These are phyloP conservation scores for Lactarius deliciosus DNA, from an alignment of 768 basidiomycete genomes.

Conservation along the genomic window DNA sequence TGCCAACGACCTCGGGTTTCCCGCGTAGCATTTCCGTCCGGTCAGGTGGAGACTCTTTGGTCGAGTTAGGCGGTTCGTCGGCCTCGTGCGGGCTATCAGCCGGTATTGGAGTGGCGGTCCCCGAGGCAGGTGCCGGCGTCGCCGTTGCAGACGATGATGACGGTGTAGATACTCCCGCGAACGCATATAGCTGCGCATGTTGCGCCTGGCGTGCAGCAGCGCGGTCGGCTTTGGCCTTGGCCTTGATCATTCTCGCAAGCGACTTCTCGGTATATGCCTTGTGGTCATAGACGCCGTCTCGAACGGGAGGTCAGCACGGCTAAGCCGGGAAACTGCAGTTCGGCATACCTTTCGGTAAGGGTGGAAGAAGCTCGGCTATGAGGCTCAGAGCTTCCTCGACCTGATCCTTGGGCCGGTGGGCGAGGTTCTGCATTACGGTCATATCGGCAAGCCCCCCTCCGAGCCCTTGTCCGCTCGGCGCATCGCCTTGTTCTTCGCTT, in stretches of 20 bases:
- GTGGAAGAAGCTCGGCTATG: slow-evolving; percentile 89
- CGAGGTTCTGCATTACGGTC: slow-evolving; percentile 97
- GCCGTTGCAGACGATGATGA: slow-evolving; percentile 26
- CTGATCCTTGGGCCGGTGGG: slow-evolving; percentile 95
- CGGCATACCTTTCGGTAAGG: slow-evolving; percentile 79
- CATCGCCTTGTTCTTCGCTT: slow-evolving; percentile 60
- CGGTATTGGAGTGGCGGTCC: slow-evolving; percentile 38
- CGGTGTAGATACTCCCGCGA: slow-evolving; percentile 13
- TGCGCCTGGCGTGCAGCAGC: slow-evolving; percentile 61
- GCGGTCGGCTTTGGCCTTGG: slow-evolving; percentile 80
- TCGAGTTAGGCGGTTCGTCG: slow-evolving; percentile 18
- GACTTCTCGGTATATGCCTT: slow-evolving; percentile 88
- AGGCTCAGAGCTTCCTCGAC: slow-evolving; percentile 91
- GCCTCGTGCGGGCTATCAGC: slow-evolving; percentile 33
- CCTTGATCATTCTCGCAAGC: slow-evolving; percentile 70
- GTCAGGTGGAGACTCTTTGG: slow-evolving; percentile 46
- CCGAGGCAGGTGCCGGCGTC: slow-evolving; percentile 35
- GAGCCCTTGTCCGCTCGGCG: slow-evolving; percentile 67
- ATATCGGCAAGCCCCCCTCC: slow-evolving; percentile 92
- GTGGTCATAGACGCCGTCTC: slow-evolving; percentile 95
- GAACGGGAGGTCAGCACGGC: not conserved
- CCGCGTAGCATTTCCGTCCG: slow-evolving; percentile 75
- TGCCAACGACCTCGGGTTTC: slow-evolving; percentile 71
- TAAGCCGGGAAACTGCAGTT: not conserved
- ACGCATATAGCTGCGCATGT: slow-evolving; percentile 20